phyloP scores from a whole-genome alignment of 2,329 filamentous ascomycete species.

The Colletotrichum tabaci region DNA sequence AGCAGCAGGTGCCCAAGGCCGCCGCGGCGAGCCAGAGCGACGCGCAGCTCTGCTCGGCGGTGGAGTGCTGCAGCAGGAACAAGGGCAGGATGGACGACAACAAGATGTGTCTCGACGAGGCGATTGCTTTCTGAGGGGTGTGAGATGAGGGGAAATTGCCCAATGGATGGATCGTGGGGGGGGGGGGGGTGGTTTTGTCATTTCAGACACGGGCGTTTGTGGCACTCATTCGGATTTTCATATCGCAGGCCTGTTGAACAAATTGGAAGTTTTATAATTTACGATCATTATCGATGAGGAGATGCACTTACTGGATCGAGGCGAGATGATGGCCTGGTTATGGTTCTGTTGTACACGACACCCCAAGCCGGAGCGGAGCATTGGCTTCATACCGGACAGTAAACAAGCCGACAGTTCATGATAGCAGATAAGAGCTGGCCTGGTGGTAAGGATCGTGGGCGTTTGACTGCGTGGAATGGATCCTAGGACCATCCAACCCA shows the following conservation, averaged over 20 bases:
- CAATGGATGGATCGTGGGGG: background rate
- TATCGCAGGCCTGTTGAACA: background rate
- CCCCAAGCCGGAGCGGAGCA: too few species aligned
- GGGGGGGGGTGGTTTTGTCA: background rate
- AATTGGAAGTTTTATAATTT: background rate
- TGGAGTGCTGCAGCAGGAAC: conserved; percentile 50
- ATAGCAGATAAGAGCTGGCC: too few species aligned
- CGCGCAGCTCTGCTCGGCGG: conserved; percentile 52
- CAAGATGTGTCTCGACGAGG: conserved; percentile 41
- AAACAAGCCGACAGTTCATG: too few species aligned
- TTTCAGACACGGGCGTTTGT: conserved; percentile 13
- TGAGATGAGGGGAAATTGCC: too few species aligned
- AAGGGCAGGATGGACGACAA: conserved; percentile 42
- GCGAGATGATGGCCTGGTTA: too few species aligned
- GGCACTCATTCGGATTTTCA: background rate
- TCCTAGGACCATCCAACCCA: too few species aligned
- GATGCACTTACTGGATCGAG: too few species aligned
- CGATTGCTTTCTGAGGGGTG: conserved; percentile 41
- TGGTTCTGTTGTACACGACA: too few species aligned
- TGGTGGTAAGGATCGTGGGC: too few species aligned
- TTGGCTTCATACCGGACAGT: too few species aligned
- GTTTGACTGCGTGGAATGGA: too few species aligned
- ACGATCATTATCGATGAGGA: too few species aligned
- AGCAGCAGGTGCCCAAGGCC: conserved; percentile 51
- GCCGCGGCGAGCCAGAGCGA: conserved; percentile 48